Evolutionary conservation across 1,284 basidiomycete species (phyloP).

Genomic region (Xerocomus cyaneibrunnescens): DNA sequence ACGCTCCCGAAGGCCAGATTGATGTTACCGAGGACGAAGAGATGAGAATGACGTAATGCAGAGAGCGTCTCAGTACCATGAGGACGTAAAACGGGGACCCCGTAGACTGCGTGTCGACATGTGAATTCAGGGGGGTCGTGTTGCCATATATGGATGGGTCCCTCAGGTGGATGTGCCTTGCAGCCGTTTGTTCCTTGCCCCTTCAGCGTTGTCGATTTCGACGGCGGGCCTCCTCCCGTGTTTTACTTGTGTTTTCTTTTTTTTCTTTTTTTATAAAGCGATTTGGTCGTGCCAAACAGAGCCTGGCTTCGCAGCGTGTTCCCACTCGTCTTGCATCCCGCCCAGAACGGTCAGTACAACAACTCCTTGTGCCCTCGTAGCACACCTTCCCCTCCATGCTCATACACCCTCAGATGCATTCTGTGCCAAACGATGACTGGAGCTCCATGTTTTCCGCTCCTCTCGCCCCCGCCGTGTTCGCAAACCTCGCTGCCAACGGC

Average conservation of each 20-base stretch:
- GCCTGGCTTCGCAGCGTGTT: background rate
- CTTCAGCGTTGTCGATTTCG: slow-evolving; percentile 24
- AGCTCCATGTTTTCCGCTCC: slow-evolving; percentile 54
- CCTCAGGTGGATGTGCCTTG: slow-evolving; percentile 18
- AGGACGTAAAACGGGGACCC: slow-evolving; percentile 27
- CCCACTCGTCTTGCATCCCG: background rate
- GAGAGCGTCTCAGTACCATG: slow-evolving; percentile 19
- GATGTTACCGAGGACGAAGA: slow-evolving; percentile 11
- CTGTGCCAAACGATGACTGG: slow-evolving; percentile 50
- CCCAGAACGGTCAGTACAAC: background rate
- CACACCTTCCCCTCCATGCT: slow-evolving; percentile 6
- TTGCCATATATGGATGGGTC: background rate
- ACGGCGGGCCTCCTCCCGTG: slow-evolving; percentile 1
- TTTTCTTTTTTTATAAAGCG: slow-evolving; percentile 12
- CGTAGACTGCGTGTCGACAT: slow-evolving; percentile 17
- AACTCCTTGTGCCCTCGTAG: background rate
- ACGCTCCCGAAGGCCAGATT: slow-evolving; percentile 16
- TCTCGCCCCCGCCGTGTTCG: slow-evolving; percentile 56
- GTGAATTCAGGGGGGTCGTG: slow-evolving; percentile 30
- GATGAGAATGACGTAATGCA: slow-evolving; percentile 21
- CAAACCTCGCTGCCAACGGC: slow-evolving; percentile 58
- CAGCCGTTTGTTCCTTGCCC: slow-evolving; percentile 17
- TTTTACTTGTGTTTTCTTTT: background rate
- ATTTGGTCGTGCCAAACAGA: slow-evolving; percentile 6
- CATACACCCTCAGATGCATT: slow-evolving; percentile 20